phyloP scores from a whole-genome alignment of 2,329 filamentous ascomycete genomes.

The Sarocladium kiliense region DNA sequence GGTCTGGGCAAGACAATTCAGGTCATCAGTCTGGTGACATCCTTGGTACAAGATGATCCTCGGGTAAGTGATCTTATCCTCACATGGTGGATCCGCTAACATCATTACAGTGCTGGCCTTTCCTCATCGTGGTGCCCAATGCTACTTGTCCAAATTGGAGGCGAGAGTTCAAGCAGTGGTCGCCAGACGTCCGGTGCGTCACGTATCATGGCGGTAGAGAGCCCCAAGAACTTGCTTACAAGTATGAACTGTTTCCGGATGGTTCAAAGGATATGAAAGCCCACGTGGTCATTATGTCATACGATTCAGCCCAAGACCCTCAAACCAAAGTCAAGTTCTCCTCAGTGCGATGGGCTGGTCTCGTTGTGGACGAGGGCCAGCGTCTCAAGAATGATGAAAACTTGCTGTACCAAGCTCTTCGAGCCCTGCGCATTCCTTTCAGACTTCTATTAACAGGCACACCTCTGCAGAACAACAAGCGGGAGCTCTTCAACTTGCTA shows the following conservation, averaged over 20 bases:
- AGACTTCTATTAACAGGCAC: conserved; percentile 85
- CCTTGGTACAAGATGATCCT: conserved; percentile 61
- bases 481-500: conserved; percentile 92
- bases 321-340: conserved; percentile 61
- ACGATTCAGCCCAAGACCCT: conserved; percentile 78
- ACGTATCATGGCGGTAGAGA: conserved; percentile 79
- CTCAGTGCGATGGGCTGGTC: conserved; percentile 73
- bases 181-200: conserved; percentile 79
- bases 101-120: conserved; percentile 68
- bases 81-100: conserved; percentile 13
- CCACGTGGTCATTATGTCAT: conserved; percentile 92
- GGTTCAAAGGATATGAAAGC: conserved; percentile 66
- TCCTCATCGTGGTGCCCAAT: conserved; percentile 89
- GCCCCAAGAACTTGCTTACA: conserved; percentile 70
- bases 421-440: conserved; percentile 71
- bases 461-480: conserved; percentile 89
- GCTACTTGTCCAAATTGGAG: conserved; percentile 97
- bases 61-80: conserved; percentile 26
- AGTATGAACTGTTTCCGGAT: conserved; percentile 79
- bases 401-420: conserved; percentile 70
- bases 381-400: conserved; percentile 91
- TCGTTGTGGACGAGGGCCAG: conserved; percentile 94
- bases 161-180: conserved; percentile 91
- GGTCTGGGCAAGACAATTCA: conserved; percentile 96
- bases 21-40: conserved; percentile 75